Conservation (phyloP, 2,329 filamentous ascomycete genomes). For the Colletotrichum lentis region DNA sequence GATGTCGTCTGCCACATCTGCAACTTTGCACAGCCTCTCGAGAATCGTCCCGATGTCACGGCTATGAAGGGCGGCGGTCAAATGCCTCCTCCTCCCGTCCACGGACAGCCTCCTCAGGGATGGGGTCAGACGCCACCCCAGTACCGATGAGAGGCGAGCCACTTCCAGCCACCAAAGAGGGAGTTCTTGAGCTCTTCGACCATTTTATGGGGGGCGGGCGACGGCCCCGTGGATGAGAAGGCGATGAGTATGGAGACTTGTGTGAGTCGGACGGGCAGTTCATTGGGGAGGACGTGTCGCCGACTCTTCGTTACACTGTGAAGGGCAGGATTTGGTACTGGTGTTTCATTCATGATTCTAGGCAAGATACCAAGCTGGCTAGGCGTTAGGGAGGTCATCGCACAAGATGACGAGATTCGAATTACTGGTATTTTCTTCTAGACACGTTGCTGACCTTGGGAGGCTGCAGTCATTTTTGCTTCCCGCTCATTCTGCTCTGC, state of each 20-base stretch:
- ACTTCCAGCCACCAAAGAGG: not conserved
- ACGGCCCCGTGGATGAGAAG: not conserved
- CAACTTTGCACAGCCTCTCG: conserved; percentile 75
- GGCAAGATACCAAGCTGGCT: conserved; percentile 30
- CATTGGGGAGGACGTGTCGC: not conserved
- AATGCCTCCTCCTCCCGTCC: conserved; percentile 46
- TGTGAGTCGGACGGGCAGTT: not conserved
- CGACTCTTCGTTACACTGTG: not conserved
- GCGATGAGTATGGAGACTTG: not conserved
- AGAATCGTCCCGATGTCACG: conserved; percentile 64
- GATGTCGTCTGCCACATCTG: conserved; percentile 79
- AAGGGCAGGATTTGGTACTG: not conserved
- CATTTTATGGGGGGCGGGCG: not conserved
- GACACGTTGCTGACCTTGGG: not conserved
- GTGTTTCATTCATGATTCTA: not conserved
- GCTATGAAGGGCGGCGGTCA: conserved; percentile 57
- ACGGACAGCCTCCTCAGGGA: conserved; percentile 47
- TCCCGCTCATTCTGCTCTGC: not conserved
- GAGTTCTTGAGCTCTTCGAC: not conserved
- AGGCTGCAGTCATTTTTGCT: not conserved
- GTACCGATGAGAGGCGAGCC: conserved; percentile 23
- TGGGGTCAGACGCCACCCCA: conserved; percentile 42
- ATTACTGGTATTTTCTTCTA: not conserved
- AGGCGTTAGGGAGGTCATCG: conserved; percentile 18
- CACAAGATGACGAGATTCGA: conserved; percentile 12